A percentile compares a stretch with the other conserved stretches of the same genome.
phyloP scores from a whole-genome alignment of 495 filamentous ascomycete genomes.

The Parachaetomium inaequale region DNA sequence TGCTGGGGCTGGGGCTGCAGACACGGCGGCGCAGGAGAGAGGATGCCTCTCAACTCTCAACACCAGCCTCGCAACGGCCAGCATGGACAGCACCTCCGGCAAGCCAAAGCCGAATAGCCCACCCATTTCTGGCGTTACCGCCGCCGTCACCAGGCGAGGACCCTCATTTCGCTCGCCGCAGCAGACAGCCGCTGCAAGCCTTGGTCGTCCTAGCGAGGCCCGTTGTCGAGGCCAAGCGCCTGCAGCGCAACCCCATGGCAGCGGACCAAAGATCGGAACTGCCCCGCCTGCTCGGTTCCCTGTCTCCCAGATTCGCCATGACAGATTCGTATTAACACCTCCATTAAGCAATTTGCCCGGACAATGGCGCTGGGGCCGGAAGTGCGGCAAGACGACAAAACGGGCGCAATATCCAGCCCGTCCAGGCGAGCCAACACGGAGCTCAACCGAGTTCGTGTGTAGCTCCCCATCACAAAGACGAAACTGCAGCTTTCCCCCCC shows the following conservation, averaged over 20 bases:
- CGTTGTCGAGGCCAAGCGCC: constrained; percentile 30
- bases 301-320: background rate
- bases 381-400: constrained; percentile 21
- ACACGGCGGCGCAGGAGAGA: background rate
- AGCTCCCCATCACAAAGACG: background rate
- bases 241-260: constrained; percentile 16
- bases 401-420: constrained; percentile 19
- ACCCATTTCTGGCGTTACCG: constrained; percentile 10
- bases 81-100: background rate
- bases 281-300: constrained; percentile 18
- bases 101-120: constrained; percentile 4
- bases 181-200: constrained; percentile 6
- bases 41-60: background rate
- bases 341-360: constrained; percentile 11
- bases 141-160: constrained; percentile 10
- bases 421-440: constrained; percentile 4
- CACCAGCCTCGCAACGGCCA: background rate
- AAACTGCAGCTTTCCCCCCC: background rate
- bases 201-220: constrained; percentile 19
- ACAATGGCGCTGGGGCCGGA: constrained; percentile 6
- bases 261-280: constrained; percentile 5
- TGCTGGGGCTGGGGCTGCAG: background rate
- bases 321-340: constrained; percentile 7
- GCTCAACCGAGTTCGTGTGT: background rate
- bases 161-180: constrained; percentile 26